Evolutionary conservation across 495 filamentous ascomycete genomes (phyloP).

Genomic region (Diplogelasinospora grovesii): DNA sequence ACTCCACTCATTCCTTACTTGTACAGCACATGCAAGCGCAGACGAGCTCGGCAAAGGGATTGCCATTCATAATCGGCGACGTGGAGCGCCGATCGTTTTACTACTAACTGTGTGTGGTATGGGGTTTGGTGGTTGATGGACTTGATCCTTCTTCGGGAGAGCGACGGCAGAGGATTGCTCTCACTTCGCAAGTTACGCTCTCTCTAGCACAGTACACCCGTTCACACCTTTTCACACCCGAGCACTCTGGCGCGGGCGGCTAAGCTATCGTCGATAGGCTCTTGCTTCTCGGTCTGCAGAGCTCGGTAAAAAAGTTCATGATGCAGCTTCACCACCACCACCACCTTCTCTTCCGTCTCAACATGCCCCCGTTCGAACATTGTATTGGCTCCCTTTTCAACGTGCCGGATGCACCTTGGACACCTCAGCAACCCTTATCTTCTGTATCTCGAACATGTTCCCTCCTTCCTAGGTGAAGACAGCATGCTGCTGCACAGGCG

Average conservation of each 20-base stretch:
- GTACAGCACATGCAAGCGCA: slow-evolving; percentile 11
- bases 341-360: not conserved
- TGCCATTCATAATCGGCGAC: slow-evolving; percentile 1
- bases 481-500: slow-evolving; percentile 1
- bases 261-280: slow-evolving; percentile 2
- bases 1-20: slow-evolving; percentile 3
- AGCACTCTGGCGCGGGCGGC: too few species aligned
- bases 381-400: not conserved
- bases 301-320: slow-evolving; percentile 1
- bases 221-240: too few species aligned
- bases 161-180: too few species aligned
- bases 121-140: slow-evolving; percentile 3
- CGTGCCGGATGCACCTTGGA: slow-evolving; percentile 4
- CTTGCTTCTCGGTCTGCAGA: slow-evolving; percentile 4
- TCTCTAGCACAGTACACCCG: too few species aligned
- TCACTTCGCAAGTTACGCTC: too few species aligned
- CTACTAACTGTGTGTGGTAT: too few species aligned
- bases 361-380: not conserved
- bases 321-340: slow-evolving; percentile 4
- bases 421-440: slow-evolving; percentile 10
- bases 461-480: slow-evolving; percentile 6
- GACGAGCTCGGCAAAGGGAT: slow-evolving; percentile 8
- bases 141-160: too few species aligned
- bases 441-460: slow-evolving; percentile 4
- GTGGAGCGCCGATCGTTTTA: not conserved